phyloP scores from a whole-genome alignment of 1,284 basidiomycete genomes.

The Ustilago cynodontis region DNA sequence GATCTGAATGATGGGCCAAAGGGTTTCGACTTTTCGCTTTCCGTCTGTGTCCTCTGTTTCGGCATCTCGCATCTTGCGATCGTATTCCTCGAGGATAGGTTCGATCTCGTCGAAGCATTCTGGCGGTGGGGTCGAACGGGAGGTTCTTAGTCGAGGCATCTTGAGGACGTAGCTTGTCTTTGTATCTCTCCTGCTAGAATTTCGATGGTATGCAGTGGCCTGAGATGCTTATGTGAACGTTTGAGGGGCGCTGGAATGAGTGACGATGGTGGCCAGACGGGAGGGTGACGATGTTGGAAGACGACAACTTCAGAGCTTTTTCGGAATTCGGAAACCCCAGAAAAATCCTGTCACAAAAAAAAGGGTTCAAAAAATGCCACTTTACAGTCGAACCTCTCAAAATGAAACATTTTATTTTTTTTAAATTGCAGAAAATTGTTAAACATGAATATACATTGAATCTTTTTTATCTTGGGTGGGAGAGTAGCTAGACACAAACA shows the following conservation, averaged over 20 bases:
- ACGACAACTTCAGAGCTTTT: constrained; percentile 1
- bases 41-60: constrained; percentile 98
- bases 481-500: too few relatives aligned
- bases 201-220: too few relatives aligned
- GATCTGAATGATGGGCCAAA: constrained; percentile 99
- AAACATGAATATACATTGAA: too few relatives aligned
- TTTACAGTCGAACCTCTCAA: too few relatives aligned
- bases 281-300: neutral
- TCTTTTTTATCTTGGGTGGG: too few relatives aligned
- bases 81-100: constrained; percentile 67
- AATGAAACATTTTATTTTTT: too few relatives aligned
- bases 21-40: constrained; percentile 92
- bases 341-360: constrained; percentile 13
- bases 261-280: neutral
- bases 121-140: constrained; percentile 92
- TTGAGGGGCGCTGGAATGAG: neutral
- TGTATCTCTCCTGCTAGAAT: too few relatives aligned
- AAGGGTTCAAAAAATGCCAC: neutral
- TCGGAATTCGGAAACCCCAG: constrained; percentile 15
- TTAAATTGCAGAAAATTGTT: too few relatives aligned
- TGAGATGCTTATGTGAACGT: neutral
- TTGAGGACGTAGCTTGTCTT: neutral
- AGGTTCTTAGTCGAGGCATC: constrained; percentile 96
- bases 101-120: constrained; percentile 98
- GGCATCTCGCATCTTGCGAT: constrained; percentile 68